These are phyloP conservation scores for Boletellus sp. DNA, from an alignment of 1,284 basidiomycete species.

Conservation along the genomic window DNA sequence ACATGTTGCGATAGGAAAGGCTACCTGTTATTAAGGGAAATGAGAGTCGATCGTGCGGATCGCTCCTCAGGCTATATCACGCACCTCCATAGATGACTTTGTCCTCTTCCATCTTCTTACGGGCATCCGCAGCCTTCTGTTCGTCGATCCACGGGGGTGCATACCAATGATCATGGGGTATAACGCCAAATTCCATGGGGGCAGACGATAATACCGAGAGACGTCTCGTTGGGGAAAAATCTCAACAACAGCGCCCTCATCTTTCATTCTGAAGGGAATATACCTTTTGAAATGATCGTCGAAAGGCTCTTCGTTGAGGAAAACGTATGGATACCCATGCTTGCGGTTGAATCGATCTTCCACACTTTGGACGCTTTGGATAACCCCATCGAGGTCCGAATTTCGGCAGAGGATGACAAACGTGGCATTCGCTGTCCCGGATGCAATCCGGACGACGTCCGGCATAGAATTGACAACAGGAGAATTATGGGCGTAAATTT, in stretches of 20 bases:
- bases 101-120: slow-evolving; percentile 57
- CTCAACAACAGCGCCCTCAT: slow-evolving; percentile 12
- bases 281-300: slow-evolving; percentile 63
- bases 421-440: slow-evolving; percentile 26
- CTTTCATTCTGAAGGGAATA: slow-evolving; percentile 13
- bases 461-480: not conserved
- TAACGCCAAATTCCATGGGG: slow-evolving; percentile 65
- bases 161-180: slow-evolving; percentile 72
- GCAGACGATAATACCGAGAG: slow-evolving; percentile 54
- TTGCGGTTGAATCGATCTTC: slow-evolving; percentile 64
- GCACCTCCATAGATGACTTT: slow-evolving; percentile 69
- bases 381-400: slow-evolving; percentile 49
- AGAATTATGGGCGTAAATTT: no score
- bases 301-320: slow-evolving; percentile 71
- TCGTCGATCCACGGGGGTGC: slow-evolving; percentile 83
- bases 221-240: slow-evolving; percentile 38
- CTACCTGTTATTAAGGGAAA: slow-evolving; percentile 38
- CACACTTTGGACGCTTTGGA: slow-evolving; percentile 49
- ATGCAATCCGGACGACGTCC: not conserved
- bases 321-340: slow-evolving; percentile 66
- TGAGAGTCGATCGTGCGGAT: not conserved
- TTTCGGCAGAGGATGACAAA: slow-evolving; percentile 34
- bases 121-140: slow-evolving; percentile 53
- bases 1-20: slow-evolving; percentile 68
- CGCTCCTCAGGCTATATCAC: slow-evolving; percentile 2